Evolutionary conservation across 306 rosid species (phyloP).

Genomic region (Oxytropis ochrocephala): DNA sequence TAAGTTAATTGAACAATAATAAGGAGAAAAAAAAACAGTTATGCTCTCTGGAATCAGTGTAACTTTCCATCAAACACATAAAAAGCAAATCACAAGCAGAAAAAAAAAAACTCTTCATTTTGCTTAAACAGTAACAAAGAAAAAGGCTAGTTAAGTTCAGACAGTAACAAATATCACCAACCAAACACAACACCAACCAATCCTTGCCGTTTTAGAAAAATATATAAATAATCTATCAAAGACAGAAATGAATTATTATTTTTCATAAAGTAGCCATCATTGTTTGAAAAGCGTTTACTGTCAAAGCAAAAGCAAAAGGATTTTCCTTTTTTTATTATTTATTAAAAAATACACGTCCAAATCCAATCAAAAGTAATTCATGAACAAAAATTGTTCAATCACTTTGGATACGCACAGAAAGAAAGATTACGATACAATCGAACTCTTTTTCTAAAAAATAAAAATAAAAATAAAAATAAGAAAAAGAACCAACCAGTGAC

Average conservation of each 20-base stretch:
- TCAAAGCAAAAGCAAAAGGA: background rate
- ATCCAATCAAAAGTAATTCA: background rate
- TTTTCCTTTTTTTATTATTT: background rate
- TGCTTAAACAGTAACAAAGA: background rate
- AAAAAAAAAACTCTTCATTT: background rate
- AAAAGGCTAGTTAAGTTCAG: too few relatives aligned
- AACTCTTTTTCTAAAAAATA: background rate
- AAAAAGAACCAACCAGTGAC: conserved; percentile 47
- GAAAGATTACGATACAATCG: background rate
- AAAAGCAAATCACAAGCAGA: background rate
- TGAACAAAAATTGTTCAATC: background rate
- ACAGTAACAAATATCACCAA: background rate
- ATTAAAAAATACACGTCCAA: background rate
- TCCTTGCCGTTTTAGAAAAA: background rate
- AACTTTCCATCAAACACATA: background rate
- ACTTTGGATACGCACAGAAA: background rate
- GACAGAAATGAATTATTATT: background rate
- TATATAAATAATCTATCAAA: background rate
- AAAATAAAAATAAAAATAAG: background rate
- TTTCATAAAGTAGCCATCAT: background rate
- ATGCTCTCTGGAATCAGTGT: background rate
- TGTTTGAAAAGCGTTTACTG: background rate
- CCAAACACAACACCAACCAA: background rate
- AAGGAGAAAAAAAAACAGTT: background rate
- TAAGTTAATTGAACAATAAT: background rate